A percentile compares a stretch with the other conserved stretches of the same genome.
phyloP scores from a whole-genome alignment of 768 basidiomycete species.

The Boletus barrowsii region DNA sequence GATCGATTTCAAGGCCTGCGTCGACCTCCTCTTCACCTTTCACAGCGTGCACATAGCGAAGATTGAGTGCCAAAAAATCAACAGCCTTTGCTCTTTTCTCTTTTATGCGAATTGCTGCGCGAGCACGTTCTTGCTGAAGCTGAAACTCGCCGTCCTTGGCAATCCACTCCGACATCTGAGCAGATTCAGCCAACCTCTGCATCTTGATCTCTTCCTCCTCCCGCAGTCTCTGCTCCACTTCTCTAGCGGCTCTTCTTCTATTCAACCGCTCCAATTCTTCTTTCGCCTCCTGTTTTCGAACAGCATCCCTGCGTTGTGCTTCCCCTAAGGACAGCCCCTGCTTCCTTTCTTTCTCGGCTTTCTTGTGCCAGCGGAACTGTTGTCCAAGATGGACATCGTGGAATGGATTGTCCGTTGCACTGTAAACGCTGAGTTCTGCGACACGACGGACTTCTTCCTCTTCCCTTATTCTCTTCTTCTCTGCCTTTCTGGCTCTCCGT shows the following conservation, averaged over 20 bases:
- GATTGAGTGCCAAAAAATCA: constrained; percentile 93
- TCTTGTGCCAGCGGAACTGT: constrained; percentile 99
- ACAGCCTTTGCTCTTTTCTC: constrained; percentile 99
- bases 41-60: constrained; percentile 82
- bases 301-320: constrained; percentile 71
- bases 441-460: constrained; percentile 91
- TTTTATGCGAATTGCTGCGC: constrained; percentile 91
- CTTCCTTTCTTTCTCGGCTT: constrained; percentile 93
- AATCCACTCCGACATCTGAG: constrained; percentile 98
- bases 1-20: constrained; percentile 91
- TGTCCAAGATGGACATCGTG: constrained; percentile 95
- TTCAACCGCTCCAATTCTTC: constrained; percentile 94
- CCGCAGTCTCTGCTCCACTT: constrained; percentile 80
- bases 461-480: constrained; percentile 78
- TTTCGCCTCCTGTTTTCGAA: constrained; percentile 85
- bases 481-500: constrained; percentile 77
- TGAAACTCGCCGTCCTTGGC: constrained; percentile 97
- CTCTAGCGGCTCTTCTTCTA: constrained; percentile 84
- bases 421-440: constrained; percentile 94
- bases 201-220: constrained; percentile 93
- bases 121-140: constrained; percentile 85
- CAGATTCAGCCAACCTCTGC: constrained; percentile 88
- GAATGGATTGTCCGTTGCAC: constrained; percentile 96
- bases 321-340: constrained; percentile 78
- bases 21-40: constrained; percentile 79